Evolutionary conservation across 495 filamentous ascomycete genomes (phyloP), one percentile per base, ranked within the genome.

Genomic region (Neurospora sp.): DNA sequence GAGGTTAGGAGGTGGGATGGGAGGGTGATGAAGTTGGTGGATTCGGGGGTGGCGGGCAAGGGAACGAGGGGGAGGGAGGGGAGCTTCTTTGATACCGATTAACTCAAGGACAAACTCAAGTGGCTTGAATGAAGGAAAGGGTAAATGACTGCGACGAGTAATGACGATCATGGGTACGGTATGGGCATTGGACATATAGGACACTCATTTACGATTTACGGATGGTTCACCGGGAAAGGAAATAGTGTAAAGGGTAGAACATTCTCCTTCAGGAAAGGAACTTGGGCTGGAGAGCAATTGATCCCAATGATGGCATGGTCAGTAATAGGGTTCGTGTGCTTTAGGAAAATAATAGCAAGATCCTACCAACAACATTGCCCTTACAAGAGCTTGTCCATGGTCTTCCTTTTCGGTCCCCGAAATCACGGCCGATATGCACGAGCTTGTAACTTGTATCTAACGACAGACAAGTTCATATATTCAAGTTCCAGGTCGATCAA

Each of bases 61-160:
- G 78, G 79, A 8, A 79, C 79, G 45, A 38, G 83, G 61, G 83
- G 81, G 77, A 76, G 78, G 69, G 75, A 70, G 14, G 81, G 77
- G 48, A 84, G 83, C 61, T 84, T 84, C 71, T 86, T 86, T 73
- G 83, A 85, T 70, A 75, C 76, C n/a, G 83, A 85, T 71, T 85
- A 59, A 80, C 22, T 65, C 27, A 27, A 17, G 53, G 27, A 59
- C 10, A 10, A 31, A 37, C 35, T 22, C 4, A 14, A 59, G 20
- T 22, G 48, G 48, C 4, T 27, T 27, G 48, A 20, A 14, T 59
- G 27, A 59, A 59, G 41, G 41, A 44, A 44, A 17, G 20, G 20
- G 10, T 22, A 22, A 53, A 59, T 59, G 48, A 59, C 48, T 59
- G 48, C 48, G 48, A 59, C 22, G 48, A 59, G 20, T 59, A 31